Evolutionary conservation across 2,329 filamentous ascomycete species (phyloP).

Genomic region (Ophiostoma angusticollis): DNA sequence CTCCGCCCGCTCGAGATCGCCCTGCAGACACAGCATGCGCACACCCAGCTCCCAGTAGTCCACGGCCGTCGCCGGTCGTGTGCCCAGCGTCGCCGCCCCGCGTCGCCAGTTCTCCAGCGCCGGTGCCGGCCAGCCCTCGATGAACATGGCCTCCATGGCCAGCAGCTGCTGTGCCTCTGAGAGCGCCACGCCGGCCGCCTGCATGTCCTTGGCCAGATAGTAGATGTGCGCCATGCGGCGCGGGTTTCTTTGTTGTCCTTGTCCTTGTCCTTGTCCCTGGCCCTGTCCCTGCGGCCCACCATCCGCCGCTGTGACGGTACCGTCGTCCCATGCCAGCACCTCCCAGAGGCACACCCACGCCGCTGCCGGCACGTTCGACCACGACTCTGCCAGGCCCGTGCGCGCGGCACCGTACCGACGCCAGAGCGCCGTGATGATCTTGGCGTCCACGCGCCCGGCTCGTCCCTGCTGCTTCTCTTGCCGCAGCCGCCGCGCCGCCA

Average conservation of each 20-base stretch:
- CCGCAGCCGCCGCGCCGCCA: slow-evolving; percentile 23
- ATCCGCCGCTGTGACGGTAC: too few species aligned
- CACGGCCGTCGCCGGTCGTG: slow-evolving; percentile 32
- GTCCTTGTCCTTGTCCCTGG: too few species aligned
- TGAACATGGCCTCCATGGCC: slow-evolving; percentile 55
- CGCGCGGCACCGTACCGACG: slow-evolving; percentile 36
- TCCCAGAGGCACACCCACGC: slow-evolving; percentile 57
- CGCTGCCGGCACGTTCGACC: slow-evolving; percentile 43
- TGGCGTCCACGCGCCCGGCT: slow-evolving; percentile 12
- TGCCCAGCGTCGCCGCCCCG: slow-evolving; percentile 38
- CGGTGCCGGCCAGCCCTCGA: slow-evolving; percentile 44
- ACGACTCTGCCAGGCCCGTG: slow-evolving; percentile 29
- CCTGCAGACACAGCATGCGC: slow-evolving; percentile 46
- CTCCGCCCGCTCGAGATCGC: slow-evolving; percentile 46
- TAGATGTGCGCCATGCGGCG: slow-evolving; percentile 49
- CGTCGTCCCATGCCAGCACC: slow-evolving; percentile 38
- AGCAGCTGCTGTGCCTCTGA: slow-evolving; percentile 46
- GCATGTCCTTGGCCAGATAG: slow-evolving; percentile 53
- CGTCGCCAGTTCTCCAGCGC: slow-evolving; percentile 54
- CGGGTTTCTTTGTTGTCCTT: slow-evolving; percentile 24
- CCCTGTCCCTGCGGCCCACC: too few species aligned
- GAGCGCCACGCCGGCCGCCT: slow-evolving; percentile 41
- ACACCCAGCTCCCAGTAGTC: slow-evolving; percentile 54
- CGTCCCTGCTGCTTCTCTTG: slow-evolving; percentile 16
- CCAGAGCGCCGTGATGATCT: slow-evolving; percentile 27